phyloP scores from a whole-genome alignment of 1,139 yeast genomes.

The Scheffersomyces insectosa region DNA sequence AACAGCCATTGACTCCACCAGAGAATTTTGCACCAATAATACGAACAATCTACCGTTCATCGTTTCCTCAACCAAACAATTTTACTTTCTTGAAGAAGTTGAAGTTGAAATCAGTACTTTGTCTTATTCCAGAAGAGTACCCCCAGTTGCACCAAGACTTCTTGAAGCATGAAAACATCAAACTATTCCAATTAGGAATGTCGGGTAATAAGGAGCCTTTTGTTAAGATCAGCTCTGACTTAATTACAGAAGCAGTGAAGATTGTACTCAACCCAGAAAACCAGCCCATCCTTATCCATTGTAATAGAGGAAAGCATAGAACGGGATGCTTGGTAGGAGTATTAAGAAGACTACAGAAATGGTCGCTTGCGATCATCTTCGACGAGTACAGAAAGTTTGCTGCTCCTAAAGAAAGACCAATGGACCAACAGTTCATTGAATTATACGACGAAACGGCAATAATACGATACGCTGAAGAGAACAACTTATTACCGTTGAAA shows the following conservation, averaged over 20 bases:
- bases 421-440: conserved; percentile 95
- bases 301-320: conserved; percentile 94
- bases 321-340: conserved; percentile 97
- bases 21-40: conserved; percentile 89
- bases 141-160: conserved; percentile 75
- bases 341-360: conserved; percentile 78
- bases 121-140: conserved; percentile 88
- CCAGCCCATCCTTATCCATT: conserved; percentile 90
- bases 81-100: conserved; percentile 66
- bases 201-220: conserved; percentile 96
- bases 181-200: conserved; percentile 84
- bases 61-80: conserved; percentile 85
- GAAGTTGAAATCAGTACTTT: conserved; percentile 70
- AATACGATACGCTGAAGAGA: conserved; percentile 48
- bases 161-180: conserved; percentile 58
- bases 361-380: conserved; percentile 92
- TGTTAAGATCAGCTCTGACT: conserved; percentile 76
- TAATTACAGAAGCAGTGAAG: conserved; percentile 78
- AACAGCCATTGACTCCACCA: conserved; percentile 62
- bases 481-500: conserved; percentile 62
- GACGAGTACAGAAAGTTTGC: conserved; percentile 95
- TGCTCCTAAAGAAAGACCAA: conserved; percentile 89
- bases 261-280: conserved; percentile 80
- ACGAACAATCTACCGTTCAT: conserved; percentile 77
- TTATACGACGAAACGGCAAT: conserved; percentile 71